Conservation (phyloP, 2,329 filamentous ascomycete species). For the Talaromyces sp. region DNA sequence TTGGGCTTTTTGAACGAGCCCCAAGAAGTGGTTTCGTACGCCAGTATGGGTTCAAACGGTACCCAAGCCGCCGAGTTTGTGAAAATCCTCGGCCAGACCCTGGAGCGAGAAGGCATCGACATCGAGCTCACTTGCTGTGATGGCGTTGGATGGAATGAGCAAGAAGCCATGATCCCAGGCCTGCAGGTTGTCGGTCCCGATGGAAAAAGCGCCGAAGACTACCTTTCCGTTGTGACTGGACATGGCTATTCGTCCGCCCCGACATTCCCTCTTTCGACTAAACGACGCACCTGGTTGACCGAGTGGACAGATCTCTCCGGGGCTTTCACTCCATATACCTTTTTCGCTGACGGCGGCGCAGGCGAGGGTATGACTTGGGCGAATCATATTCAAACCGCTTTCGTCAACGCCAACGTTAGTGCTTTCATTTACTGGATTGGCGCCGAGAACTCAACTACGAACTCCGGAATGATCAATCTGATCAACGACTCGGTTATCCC, state of each 20-base stretch:
- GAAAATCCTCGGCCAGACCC: constrained; percentile 44
- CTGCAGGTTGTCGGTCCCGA: constrained; percentile 32
- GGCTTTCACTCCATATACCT: constrained; percentile 44
- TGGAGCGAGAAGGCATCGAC: constrained; percentile 39
- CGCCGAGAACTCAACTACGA: constrained; percentile 40
- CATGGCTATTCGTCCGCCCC: constrained; percentile 47
- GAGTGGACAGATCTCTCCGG: constrained; percentile 52
- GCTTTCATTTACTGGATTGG: constrained; percentile 60
- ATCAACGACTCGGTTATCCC: constrained; percentile 36
- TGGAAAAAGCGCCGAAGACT: constrained; percentile 33
- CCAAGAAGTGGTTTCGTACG: constrained; percentile 42
- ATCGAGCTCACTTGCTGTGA: constrained; percentile 49
- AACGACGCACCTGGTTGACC: constrained; percentile 52
- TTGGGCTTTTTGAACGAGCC: constrained; percentile 51
- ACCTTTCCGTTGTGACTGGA: constrained; percentile 43
- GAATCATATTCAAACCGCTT: constrained; percentile 52
- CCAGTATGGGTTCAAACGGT: constrained; percentile 49
- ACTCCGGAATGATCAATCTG: constrained; percentile 38
- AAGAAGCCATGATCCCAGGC: constrained; percentile 39
- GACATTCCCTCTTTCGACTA: constrained; percentile 43
- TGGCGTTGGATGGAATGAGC: constrained; percentile 44
- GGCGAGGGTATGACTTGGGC: constrained; percentile 59
- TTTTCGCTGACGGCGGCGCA: constrained; percentile 49
- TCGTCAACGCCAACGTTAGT: constrained; percentile 51
- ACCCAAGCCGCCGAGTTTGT: constrained; percentile 55